Evolutionary conservation across 768 basidiomycete genomes (phyloP), one percentile per base, ranked within the genome.

Genomic region (Podaxis sp.): DNA sequence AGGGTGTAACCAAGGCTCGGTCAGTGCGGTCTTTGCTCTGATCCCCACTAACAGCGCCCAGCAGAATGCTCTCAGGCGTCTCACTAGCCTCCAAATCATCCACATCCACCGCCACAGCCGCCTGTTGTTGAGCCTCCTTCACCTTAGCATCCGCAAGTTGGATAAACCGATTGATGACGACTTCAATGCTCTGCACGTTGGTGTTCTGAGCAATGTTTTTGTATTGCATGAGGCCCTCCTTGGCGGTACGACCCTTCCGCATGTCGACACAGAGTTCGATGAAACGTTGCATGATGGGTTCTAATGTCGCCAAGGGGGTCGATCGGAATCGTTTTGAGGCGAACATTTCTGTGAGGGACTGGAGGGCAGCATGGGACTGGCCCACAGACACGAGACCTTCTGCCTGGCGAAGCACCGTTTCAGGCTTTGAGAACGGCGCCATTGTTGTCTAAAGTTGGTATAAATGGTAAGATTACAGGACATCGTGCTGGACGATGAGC

Each of bases 191-290:
- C 52, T 83, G 85, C 44, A 98, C 93, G 71, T 85, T 92, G 21
- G 89, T 87, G 67, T 95, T 94, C 70, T 99, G 96, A 0, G 94
- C 94, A 66, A 97, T 94, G 72, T 98, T 98, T 79, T 97, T 98
- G 84, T 93, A 97, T 70, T 93, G 90, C 87, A 96, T 93, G 51
- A 98, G 85, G 23, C 93, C 95, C 70, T 95, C 94, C 73, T 96
- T 95, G 23, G 95, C 95, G 27, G 91, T 89, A 27, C 93, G 83
- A 0, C 95, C 95, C 74, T 95, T 95, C 65, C 93, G 86, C 83
- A 97, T 88, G 63, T 93, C 89, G 62, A 98, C 94, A 71, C 94
- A 98, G 51, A 99, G 90, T 70, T 95, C 92, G 77, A 98, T 86
- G 77, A 96, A 98, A 61, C 93, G 90, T 65, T 93, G 77, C 82